These are phyloP conservation scores for Lentinula sp. DNA, from an alignment of 768 basidiomycete genomes.

Conservation along the genomic window DNA sequence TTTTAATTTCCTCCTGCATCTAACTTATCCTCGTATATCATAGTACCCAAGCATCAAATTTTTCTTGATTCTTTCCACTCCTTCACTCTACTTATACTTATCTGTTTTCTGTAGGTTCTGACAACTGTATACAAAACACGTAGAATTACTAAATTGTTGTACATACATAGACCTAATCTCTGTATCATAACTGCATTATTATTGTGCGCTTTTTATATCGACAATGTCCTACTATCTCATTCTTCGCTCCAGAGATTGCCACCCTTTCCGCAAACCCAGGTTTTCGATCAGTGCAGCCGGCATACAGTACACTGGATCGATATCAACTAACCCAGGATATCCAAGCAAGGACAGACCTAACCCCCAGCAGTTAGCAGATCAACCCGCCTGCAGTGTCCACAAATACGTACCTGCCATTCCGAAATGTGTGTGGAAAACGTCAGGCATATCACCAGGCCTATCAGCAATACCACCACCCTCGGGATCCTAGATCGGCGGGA, in stretches of 20 bases:
- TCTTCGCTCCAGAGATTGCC: slow-evolving; percentile 49
- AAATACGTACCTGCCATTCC: slow-evolving; percentile 68
- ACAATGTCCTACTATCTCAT: background rate
- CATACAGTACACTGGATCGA: slow-evolving; percentile 98
- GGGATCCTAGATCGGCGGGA: slow-evolving; percentile 49
- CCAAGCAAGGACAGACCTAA: slow-evolving; percentile 83
- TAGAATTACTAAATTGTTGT: background rate
- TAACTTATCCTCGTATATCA: slow-evolving; percentile 1
- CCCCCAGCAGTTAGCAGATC: background rate
- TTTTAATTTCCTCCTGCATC: background rate
- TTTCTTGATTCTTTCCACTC: background rate
- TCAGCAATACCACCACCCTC: slow-evolving; percentile 94
- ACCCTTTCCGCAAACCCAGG: slow-evolving; percentile 63
- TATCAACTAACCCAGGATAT: slow-evolving; percentile 74
- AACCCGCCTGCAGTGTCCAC: background rate
- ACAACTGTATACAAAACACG: background rate
- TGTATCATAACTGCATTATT: background rate
- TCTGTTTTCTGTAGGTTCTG: background rate
- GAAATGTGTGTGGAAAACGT: slow-evolving; percentile 96
- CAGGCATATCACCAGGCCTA: slow-evolving; percentile 86
- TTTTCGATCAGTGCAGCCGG: slow-evolving; percentile 68
- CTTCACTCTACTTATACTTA: background rate
- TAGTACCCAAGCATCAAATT: background rate
- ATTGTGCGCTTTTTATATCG: background rate
- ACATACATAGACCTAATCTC: background rate